phyloP scores from a whole-genome alignment of 495 filamentous ascomycete genomes.

The Aspergillus taichungensis region DNA sequence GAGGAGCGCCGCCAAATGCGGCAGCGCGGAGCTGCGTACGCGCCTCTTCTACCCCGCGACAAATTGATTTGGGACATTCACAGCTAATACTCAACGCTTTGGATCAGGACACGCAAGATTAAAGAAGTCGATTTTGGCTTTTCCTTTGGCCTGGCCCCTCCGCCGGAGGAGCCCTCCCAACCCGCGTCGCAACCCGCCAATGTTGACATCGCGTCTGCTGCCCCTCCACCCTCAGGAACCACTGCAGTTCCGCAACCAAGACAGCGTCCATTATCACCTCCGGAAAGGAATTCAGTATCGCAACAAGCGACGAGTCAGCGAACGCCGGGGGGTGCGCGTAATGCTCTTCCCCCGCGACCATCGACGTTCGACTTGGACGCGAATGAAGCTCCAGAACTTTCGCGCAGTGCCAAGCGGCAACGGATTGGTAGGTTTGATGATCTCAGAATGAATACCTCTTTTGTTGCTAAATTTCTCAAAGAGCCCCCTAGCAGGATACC shows the following conservation, averaged over 20 bases:
- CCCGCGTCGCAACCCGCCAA: constrained; percentile 16
- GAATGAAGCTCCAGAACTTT: constrained; percentile 11
- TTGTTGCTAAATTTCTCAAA: constrained; percentile 1
- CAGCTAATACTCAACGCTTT: constrained; percentile 11
- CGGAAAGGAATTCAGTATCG: neutral
- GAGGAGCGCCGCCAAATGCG: constrained; percentile 49
- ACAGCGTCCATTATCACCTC: constrained; percentile 2
- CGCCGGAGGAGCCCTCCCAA: constrained; percentile 11
- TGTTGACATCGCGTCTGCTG: constrained; percentile 1
- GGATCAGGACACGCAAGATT: constrained; percentile 34
- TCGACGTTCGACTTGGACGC: constrained; percentile 16
- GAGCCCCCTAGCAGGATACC: constrained; percentile 6
- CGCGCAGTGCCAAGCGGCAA: constrained; percentile 19
- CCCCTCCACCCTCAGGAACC: constrained; percentile 2
- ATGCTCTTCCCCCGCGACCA: constrained; percentile 12
- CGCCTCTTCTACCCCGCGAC: constrained; percentile 23
- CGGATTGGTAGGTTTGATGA: constrained; percentile 13
- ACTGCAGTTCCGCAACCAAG: constrained; percentile 2
- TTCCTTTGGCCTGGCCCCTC: constrained; percentile 32
- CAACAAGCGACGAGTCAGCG: constrained; percentile 5
- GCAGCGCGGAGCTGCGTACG: constrained; percentile 52
- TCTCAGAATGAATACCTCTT: neutral
- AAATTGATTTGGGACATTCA: constrained; percentile 3
- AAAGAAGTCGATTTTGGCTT: constrained; percentile 44
- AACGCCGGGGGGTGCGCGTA: constrained; percentile 18